Percentiles rank a stretch among this genome's conserved stretches.
phyloP scores from a whole-genome alignment of 306 rosid species.

The Psophocarpus tetragonolobus region DNA sequence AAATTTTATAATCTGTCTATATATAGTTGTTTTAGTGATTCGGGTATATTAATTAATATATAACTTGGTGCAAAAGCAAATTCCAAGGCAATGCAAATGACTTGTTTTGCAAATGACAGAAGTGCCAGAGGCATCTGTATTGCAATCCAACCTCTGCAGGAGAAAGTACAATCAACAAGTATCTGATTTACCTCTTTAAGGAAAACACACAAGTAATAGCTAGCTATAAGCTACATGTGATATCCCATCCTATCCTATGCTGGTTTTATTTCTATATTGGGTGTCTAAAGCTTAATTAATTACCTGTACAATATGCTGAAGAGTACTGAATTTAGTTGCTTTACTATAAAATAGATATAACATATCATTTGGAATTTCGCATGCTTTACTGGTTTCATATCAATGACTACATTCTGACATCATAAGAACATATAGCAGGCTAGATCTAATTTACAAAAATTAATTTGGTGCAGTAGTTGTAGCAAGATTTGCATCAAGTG shows the following conservation, averaged over 20 bases:
- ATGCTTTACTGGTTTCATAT: background rate
- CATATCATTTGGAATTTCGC: background rate
- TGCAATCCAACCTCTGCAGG: background rate
- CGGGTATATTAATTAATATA: background rate
- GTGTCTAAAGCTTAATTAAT: background rate
- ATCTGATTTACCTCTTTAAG: background rate
- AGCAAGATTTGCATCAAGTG: background rate
- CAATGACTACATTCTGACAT: background rate
- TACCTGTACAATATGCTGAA: background rate
- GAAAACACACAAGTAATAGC: background rate
- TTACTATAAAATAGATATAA: background rate
- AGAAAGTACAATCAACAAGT: constrained; percentile 13
- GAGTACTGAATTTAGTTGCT: background rate
- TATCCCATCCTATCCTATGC: background rate
- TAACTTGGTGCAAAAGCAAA: background rate
- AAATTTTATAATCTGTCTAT: background rate
- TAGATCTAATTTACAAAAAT: background rate
- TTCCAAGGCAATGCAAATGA: background rate
- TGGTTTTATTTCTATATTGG: background rate
- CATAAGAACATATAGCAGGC: background rate
- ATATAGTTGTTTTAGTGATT: background rate
- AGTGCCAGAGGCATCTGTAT: background rate
- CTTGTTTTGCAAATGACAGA: background rate
- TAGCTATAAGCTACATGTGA: background rate
- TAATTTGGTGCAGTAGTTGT: background rate